These are phyloP conservation scores for Lachancea kluyveri DNA, from an alignment of 805 yeast species.

Conservation along the genomic window DNA sequence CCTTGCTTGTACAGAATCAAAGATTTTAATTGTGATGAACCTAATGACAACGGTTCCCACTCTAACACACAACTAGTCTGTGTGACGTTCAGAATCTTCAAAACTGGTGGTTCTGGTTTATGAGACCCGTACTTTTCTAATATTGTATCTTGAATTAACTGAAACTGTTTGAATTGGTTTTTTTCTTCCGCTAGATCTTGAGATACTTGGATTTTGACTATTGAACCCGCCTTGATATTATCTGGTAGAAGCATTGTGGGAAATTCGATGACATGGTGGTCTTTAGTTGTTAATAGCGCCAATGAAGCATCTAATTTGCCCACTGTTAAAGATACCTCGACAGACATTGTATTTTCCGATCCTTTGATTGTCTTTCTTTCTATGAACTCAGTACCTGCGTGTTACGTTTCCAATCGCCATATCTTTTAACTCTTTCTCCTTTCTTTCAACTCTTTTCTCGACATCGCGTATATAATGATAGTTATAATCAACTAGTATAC, in stretches of 20 bases:
- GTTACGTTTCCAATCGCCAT: too few relatives aligned
- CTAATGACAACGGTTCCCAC: slow-evolving; percentile 85
- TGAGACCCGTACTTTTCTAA: slow-evolving; percentile 63
- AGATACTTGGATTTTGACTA: slow-evolving; percentile 78
- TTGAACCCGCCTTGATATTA: slow-evolving; percentile 87
- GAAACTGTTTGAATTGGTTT: slow-evolving; percentile 53
- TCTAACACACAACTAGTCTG: slow-evolving; percentile 93
- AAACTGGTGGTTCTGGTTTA: slow-evolving; percentile 64
- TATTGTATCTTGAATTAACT: slow-evolving; percentile 65
- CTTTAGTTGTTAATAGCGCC: slow-evolving; percentile 82
- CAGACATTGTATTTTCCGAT: too few relatives aligned
- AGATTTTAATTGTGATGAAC: slow-evolving; percentile 73
- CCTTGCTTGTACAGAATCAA: slow-evolving; percentile 62
- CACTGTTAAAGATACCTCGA: slow-evolving; percentile 87
- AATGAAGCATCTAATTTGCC: slow-evolving; percentile 94
- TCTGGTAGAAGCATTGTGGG: slow-evolving; percentile 92
- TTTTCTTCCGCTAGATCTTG: slow-evolving; percentile 64
- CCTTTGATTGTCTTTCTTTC: too few relatives aligned
- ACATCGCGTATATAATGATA: too few relatives aligned
- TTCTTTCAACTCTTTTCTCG: too few relatives aligned
- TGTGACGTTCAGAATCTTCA: slow-evolving; percentile 70
- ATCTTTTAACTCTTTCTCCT: too few relatives aligned
- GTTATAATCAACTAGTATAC: too few relatives aligned
- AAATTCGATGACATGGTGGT: slow-evolving; percentile 91
- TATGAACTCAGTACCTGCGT: too few relatives aligned